phyloP scores from a whole-genome alignment of 1,284 basidiomycete species.

The Puccinia coronata region DNA sequence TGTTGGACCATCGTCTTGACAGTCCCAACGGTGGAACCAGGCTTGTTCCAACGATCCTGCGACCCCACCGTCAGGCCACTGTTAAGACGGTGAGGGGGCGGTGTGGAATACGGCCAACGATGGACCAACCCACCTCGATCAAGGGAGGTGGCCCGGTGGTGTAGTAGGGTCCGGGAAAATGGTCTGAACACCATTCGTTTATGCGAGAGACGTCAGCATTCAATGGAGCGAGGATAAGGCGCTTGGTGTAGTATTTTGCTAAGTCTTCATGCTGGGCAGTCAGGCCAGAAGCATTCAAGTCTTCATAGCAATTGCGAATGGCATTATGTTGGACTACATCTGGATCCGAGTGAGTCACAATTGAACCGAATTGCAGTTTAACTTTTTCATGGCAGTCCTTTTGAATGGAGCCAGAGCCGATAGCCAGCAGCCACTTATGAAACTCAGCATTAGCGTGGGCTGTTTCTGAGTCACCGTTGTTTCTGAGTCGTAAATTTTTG shows the following conservation, averaged over 20 bases:
- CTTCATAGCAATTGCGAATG: background rate
- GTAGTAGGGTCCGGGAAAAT: background rate
- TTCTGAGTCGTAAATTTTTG: background rate
- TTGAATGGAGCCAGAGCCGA: background rate
- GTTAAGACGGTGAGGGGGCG: no score
- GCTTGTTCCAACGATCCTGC: no score
- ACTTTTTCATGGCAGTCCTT: background rate
- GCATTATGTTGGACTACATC: background rate
- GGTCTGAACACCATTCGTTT: background rate
- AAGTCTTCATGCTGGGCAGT: background rate
- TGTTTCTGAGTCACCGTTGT: background rate
- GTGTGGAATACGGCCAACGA: no score
- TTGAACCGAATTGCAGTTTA: background rate
- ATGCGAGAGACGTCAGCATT: background rate
- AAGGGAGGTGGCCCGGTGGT: no score
- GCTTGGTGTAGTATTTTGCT: background rate
- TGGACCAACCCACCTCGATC: no score
- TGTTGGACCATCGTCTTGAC: no score
- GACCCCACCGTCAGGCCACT: no score
- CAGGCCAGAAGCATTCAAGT: background rate
- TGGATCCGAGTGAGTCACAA: background rate
- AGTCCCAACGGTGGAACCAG: no score
- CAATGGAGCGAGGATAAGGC: background rate
- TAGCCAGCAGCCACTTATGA: background rate
- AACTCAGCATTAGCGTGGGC: background rate